Base-by-base conservation (phyloP, 2,329 filamentous ascomycete genomes). In the Alternaria atra region DNA sequence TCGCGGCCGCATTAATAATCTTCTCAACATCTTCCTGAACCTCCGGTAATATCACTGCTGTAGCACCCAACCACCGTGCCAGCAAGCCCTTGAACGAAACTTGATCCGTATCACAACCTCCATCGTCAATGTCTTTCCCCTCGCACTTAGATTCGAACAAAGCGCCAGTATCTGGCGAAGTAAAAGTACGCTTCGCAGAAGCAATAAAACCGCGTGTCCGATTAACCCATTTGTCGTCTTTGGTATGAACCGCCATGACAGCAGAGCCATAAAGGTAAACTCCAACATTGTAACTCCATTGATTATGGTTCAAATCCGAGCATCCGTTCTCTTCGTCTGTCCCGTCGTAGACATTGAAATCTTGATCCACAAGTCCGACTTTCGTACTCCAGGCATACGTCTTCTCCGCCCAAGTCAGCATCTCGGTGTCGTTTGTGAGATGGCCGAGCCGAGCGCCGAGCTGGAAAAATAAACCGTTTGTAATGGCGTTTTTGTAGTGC, bases 391-490 rank as follows among this genome's bases (percentile, higher is more conserved):
- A 89, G 52, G 85, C 83, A 85, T 89, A 91, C 9, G 86, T 78
- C 66, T 85, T 87, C 47, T 84, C 76, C 1, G 90, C 90, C 90
- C 90, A 92, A 2, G 88, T 83, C 17, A 61, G 47, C 7, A 70
- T 68, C 5, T 73, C 70, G 1, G 83, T 76, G 69, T 90, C 88
- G 9, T 85, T 85, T 0, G 88, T 91, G 47, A 85, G 86, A 43
- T 88, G 85, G 5, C 88, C 90, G 10, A 94, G 83, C 6, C 91
- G 88, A 0, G 92, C 91, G 1, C 90, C 89, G 34, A 96, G 84
- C 75, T 94, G 90, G 79, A 95, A 93, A 76, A 96, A 89, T 5
- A 89, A 87, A 17, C 91, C 91, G 75, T 94, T 94, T 57, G 89
- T 88, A 66, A 93, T 86, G 17, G 88, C 85, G 79, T 94, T 93